phyloP scores from a whole-genome alignment of 257 asterid species.

The Paraleonurus japonicus region DNA sequence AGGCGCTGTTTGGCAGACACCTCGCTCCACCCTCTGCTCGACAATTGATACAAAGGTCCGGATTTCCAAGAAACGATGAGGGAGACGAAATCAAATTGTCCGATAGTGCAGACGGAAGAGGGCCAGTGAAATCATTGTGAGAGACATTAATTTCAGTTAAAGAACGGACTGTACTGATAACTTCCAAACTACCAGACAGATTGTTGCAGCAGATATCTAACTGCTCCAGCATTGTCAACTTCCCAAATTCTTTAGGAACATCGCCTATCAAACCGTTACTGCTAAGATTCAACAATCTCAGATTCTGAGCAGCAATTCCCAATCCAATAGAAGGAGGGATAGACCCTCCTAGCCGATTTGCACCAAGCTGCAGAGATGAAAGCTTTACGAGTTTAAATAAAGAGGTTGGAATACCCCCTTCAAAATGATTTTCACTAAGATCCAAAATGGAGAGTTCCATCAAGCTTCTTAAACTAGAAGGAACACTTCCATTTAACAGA shows the following conservation, averaged over 20 bases:
- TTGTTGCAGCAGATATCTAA: slow-evolving; percentile 61
- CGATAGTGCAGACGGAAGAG: slow-evolving; percentile 45
- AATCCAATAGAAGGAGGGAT: slow-evolving; percentile 45
- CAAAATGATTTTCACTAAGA: slow-evolving; percentile 56
- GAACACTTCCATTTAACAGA: slow-evolving; percentile 58
- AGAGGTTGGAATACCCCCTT: slow-evolving; percentile 50
- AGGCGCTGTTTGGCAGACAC: slow-evolving; percentile 35
- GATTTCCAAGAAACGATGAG: slow-evolving; percentile 53
- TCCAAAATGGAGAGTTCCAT: slow-evolving; percentile 45
- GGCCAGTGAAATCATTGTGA: slow-evolving; percentile 56
- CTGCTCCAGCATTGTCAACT: slow-evolving; percentile 57
- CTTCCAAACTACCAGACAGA: slow-evolving; percentile 58
- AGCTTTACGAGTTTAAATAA: slow-evolving; percentile 61
- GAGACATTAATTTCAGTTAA: slow-evolving; percentile 56
- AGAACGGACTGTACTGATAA: slow-evolving; percentile 43
- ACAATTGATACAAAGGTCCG: slow-evolving; percentile 57
- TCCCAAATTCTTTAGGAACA: slow-evolving; percentile 59
- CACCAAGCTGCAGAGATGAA: slow-evolving; percentile 61
- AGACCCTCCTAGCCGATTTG: slow-evolving; percentile 54
- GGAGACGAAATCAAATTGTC: slow-evolving; percentile 46
- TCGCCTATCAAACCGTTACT: slow-evolving; percentile 50
- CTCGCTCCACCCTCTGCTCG: slow-evolving; percentile 24
- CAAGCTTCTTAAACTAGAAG: slow-evolving; percentile 50
- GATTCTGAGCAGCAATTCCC: slow-evolving; percentile 37
- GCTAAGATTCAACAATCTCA: slow-evolving; percentile 64